A percentile compares a stretch with the other conserved stretches of the same genome.
phyloP scores from a whole-genome alignment of 1,284 basidiomycete genomes.

The Gymnopus androsaceus region DNA sequence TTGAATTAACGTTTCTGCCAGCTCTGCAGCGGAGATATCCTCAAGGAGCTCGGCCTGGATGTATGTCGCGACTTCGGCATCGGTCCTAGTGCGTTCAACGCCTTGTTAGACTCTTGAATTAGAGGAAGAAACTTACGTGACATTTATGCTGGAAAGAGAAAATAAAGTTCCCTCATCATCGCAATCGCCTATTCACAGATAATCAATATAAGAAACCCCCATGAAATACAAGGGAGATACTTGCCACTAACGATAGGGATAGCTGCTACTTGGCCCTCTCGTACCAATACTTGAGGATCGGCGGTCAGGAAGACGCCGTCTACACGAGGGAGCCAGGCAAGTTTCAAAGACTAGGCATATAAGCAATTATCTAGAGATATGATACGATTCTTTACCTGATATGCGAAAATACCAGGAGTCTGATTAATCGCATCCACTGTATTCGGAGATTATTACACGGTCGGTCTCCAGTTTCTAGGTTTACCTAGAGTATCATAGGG shows the following conservation, averaged over 20 bases:
- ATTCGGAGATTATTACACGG: too few relatives aligned
- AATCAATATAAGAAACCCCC: neutral
- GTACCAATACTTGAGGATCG: slow-evolving; percentile 41
- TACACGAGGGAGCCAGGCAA: slow-evolving; percentile 51
- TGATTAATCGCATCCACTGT: slow-evolving; percentile 46
- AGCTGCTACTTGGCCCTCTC: slow-evolving; percentile 42
- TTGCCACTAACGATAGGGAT: slow-evolving; percentile 48
- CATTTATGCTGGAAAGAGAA: slow-evolving; percentile 41
- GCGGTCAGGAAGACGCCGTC: slow-evolving; percentile 53
- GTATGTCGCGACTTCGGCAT: slow-evolving; percentile 37
- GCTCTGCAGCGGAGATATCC: slow-evolving; percentile 25
- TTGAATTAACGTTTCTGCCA: slow-evolving; percentile 34
- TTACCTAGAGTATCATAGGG: too few relatives aligned
- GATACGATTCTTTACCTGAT: too few relatives aligned
- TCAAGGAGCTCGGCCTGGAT: slow-evolving; percentile 36
- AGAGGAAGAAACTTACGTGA: slow-evolving; percentile 36
- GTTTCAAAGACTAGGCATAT: slow-evolving; percentile 35
- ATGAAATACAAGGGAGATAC: neutral
- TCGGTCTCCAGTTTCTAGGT: too few relatives aligned
- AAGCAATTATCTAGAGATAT: neutral
- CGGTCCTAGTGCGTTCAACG: slow-evolving; percentile 33
- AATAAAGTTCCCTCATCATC: slow-evolving; percentile 60
- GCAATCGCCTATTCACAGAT: slow-evolving; percentile 42
- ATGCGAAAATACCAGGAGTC: slow-evolving; percentile 45
- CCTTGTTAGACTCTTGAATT: too few relatives aligned